Conservation (phyloP, 2,329 filamentous ascomycete species). For the Colletotrichum abscissum region DNA sequence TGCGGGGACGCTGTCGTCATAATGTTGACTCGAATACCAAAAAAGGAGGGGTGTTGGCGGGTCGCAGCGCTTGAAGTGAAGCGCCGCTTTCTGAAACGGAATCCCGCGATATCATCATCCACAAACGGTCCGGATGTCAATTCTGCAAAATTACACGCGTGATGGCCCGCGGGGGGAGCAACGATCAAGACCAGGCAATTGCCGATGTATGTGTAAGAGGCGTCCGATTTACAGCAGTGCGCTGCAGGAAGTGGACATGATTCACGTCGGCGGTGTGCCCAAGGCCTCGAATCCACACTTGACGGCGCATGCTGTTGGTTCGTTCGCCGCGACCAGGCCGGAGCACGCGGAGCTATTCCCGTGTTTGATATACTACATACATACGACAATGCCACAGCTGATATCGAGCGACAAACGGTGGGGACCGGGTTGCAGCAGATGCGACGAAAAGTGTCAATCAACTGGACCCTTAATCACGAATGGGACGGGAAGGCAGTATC, state of each 20-base stretch:
- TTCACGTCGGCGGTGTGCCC: slow-evolving; percentile 17
- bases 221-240: slow-evolving; percentile 5
- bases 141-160: neutral
- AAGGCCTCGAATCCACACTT: neutral
- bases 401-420: neutral
- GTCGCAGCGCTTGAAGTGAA: slow-evolving; percentile 15
- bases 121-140: slow-evolving; percentile 12
- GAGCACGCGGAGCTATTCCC: neutral
- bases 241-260: slow-evolving; percentile 15
- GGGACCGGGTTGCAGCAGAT: neutral
- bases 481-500: neutral
- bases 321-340: neutral
- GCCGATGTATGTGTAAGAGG: slow-evolving; percentile 22
- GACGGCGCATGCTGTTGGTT: neutral
- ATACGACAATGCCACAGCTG: neutral
- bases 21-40: slow-evolving; percentile 2
- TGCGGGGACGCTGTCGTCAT: slow-evolving; percentile 34
- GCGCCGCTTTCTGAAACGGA: slow-evolving; percentile 26
- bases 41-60: slow-evolving; percentile 14
- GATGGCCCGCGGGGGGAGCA: neutral
- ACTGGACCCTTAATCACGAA: slow-evolving; percentile 6
- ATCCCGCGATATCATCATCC: slow-evolving; percentile 12
- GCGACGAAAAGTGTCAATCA: neutral
- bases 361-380: neutral
- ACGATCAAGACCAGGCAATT: neutral